Conservation (phyloP, 2,329 filamentous ascomycete genomes). For the Cytospora piceae region DNA sequence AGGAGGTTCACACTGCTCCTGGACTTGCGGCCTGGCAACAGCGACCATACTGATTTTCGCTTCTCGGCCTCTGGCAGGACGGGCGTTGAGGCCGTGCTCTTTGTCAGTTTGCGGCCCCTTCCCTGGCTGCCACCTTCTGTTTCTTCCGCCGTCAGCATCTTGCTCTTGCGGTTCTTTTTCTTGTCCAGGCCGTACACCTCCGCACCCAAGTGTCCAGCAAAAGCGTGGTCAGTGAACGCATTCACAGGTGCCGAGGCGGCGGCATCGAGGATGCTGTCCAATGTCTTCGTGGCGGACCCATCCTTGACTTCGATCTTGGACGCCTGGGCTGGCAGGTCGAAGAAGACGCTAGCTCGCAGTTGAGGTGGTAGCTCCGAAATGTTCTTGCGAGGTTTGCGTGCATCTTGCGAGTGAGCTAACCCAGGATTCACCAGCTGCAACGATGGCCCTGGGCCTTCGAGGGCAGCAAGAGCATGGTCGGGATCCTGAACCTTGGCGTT, state of each 20-base stretch:
- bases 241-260: slow-evolving; percentile 85
- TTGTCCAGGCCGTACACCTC: slow-evolving; percentile 72
- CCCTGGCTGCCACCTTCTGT: slow-evolving; percentile 2
- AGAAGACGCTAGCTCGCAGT: slow-evolving; percentile 87
- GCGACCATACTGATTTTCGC: slow-evolving; percentile 31
- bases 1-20: slow-evolving; percentile 30
- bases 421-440: background rate
- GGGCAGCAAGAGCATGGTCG: slow-evolving; percentile 20
- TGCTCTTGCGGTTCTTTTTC: slow-evolving; percentile 48
- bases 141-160: slow-evolving; percentile 14
- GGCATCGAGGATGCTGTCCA: slow-evolving; percentile 91
- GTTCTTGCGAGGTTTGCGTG: slow-evolving; percentile 44
- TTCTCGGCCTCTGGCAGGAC: slow-evolving; percentile 30
- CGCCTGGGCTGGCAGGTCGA: slow-evolving; percentile 67
- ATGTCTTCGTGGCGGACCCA: slow-evolving; percentile 82
- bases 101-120: slow-evolving; percentile 35
- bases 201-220: slow-evolving; percentile 73
- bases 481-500: slow-evolving; percentile 23
- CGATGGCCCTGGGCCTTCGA: slow-evolving; percentile 5
- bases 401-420: slow-evolving; percentile 31
- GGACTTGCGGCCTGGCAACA: slow-evolving; percentile 33
- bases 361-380: slow-evolving; percentile 73
- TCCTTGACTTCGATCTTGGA: slow-evolving; percentile 65
- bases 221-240: slow-evolving; percentile 89
- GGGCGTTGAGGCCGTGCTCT: slow-evolving; percentile 31